Evolutionary conservation across 257 asterid species (phyloP).

Genomic region (Nicotiana noctiflora): DNA sequence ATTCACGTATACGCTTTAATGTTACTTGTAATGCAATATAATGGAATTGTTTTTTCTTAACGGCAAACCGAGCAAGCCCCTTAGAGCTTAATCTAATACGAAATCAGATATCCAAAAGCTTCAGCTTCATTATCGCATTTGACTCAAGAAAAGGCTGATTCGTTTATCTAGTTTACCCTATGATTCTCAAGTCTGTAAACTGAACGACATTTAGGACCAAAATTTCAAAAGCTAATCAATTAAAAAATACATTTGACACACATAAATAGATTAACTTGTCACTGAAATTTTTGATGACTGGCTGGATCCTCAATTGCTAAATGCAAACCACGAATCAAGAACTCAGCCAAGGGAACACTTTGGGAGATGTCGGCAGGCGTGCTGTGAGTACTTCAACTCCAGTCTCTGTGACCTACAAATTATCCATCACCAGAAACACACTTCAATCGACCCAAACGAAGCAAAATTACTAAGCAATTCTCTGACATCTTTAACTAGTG

Average conservation of each 20-base stretch:
- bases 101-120: background rate
- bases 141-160: background rate
- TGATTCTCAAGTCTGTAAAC: background rate
- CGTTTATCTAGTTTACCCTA: background rate
- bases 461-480: background rate
- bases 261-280: background rate
- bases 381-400: conserved; percentile 95
- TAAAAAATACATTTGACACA: background rate
- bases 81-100: background rate
- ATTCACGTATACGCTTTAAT: background rate
- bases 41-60: background rate
- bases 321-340: conserved; percentile 21
- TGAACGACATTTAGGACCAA: background rate
- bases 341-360: conserved; percentile 79
- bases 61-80: background rate
- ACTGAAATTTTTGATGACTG: background rate
- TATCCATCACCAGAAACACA: background rate
- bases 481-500: background rate
- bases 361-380: conserved; percentile 81
- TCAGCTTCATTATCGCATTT: background rate
- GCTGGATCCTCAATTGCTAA: background rate
- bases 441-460: background rate
- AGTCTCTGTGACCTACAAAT: conserved; percentile 70
- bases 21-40: background rate
- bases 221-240: background rate